Base-by-base conservation (phyloP, 805 yeast genomes). In the Ogataea saltuana region DNA sequence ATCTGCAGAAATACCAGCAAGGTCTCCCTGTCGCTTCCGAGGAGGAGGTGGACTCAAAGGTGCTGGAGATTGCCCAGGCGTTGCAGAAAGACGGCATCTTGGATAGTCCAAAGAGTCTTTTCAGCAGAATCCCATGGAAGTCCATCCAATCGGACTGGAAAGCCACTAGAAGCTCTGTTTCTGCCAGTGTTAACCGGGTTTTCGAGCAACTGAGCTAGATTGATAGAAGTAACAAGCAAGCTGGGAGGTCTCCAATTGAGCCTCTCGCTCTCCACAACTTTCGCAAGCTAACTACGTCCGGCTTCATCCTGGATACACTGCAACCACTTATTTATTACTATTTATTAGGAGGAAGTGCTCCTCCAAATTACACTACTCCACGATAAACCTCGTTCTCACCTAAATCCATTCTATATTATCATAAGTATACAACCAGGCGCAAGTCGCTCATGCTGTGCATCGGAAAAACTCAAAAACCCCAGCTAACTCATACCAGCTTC, bases 401-500 rank as follows among this genome's bases (percentile, higher is more conserved):
- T 19, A 9, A 16, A 32, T 32, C 18, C 35, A 32, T 16, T 32
- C 35, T 32, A 21, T 39, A 30, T 29, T 19, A 27, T 13, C 36
- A 19, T 28, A 41, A 23, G 7, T 43, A 29, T 37, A 33, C 35
- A 21, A 11, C 33, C 23, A 30, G n/a, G n/a, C n/a, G n/a, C n/a
- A n/a, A n/a, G n/a, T n/a, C n/a, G n/a, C n/a, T n/a, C n/a, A n/a
- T n/a, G n/a, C n/a, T n/a, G n/a, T n/a, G n/a, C n/a, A n/a, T 12
- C 28, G 4, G 28, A 25, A 6, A 25, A 6, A 10, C 12, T 10
- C 6, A 25, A 19, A 3, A 21, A 21, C 19, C 16, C 15, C 19
- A 21, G 9, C 28, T 30, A 40, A 29, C 22, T 40, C 38, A 77
- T 75, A 41, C 85, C 90, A 2, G 89, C 89, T 32, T 84, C 84